These are phyloP conservation scores for Hordeum pubiflorum DNA, from an alignment of 202 grass and related monocot species.

Conservation along the genomic window DNA sequence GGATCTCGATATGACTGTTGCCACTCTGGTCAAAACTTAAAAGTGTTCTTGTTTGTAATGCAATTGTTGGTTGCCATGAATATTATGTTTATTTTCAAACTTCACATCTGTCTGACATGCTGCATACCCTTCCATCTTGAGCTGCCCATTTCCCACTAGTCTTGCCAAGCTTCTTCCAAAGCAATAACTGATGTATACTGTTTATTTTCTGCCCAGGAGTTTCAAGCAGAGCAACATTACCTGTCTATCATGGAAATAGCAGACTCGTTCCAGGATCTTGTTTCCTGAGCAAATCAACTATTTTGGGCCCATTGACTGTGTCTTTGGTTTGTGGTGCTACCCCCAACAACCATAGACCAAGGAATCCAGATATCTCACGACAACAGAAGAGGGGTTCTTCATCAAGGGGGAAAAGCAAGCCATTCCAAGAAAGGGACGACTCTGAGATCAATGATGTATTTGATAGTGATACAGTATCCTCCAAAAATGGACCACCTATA, in stretches of 20 bases:
- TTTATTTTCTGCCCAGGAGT: conserved; percentile 28
- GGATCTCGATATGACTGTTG: not conserved
- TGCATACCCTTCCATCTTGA: conserved; percentile 2
- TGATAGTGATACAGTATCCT: conserved; percentile 40
- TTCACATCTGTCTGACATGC: not conserved
- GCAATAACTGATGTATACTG: conserved; percentile 27
- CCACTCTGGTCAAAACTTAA: not conserved
- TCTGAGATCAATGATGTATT: conserved; percentile 54
- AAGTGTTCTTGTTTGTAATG: not conserved
- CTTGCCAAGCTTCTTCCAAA: conserved; percentile 11
- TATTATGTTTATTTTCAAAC: not conserved
- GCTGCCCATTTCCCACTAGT: not conserved
- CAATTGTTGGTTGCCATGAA: not conserved
- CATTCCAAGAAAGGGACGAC: conserved; percentile 52
- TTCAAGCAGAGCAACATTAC: conserved; percentile 32
- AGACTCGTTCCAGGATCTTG: conserved; percentile 28
- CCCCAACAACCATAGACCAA: conserved; percentile 52
- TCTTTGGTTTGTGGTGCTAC: conserved; percentile 41
- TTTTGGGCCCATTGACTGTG: conserved; percentile 25
- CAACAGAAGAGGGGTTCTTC: conserved; percentile 36
- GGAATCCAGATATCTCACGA: conserved; percentile 39
- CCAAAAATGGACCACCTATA: conserved; percentile 60
- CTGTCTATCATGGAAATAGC: conserved; percentile 23
- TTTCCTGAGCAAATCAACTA: conserved; percentile 33
- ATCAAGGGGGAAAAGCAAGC: conserved; percentile 36